Base-by-base conservation (phyloP, 2,329 filamentous ascomycete species). In the Metarhizium guizhouense region DNA sequence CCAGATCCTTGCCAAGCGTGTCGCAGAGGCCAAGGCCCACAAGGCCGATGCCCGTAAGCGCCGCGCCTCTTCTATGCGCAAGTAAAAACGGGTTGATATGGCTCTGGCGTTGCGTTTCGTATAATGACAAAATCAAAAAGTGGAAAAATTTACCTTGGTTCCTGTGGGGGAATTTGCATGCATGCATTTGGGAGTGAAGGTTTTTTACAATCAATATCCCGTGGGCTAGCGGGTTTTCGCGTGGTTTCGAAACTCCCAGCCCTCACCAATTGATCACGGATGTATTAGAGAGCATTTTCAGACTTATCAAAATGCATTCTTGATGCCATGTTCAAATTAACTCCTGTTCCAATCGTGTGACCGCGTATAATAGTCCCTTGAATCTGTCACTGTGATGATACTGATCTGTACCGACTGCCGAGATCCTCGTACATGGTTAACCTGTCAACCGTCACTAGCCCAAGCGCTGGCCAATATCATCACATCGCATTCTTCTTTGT, bases 1-100 rank as follows among this genome's bases (percentile, higher is more conserved):
- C 68, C 86, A 93, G 79, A 78, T 97, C 76, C 85, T 99, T 63
- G 90, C 94, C 81, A 95, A 94, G 88, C 94, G 94, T 81, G 90
- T 97, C 71, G 82, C 85, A 73, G 94, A 99, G 83, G 88, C 91
- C 82, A 96, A 96, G 85, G 82, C 88, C 74, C 86, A 87, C 79
- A 93, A 94, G 83, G 86, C 86, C 69, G 93, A 97, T 80, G 81
- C 87, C 76, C 90, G 91, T 82, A 97, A 97, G 91, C 87, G 94
- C 76, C 86, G 94, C 75, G 93, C 93, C 69, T 95, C 89, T 76
- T 96, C 93, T 71, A 90, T 95, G 87, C 86, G 82, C 82, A 93
- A 93, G 81, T 91, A 90, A 79, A 81, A 58, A 52, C 53, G 55
- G 25, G 20, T 29, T 14, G 25, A 8, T n/a, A 6, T 18, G n/a